Conservation (phyloP, 2,329 filamentous ascomycete species). For the Claviceps digitariae region DNA sequence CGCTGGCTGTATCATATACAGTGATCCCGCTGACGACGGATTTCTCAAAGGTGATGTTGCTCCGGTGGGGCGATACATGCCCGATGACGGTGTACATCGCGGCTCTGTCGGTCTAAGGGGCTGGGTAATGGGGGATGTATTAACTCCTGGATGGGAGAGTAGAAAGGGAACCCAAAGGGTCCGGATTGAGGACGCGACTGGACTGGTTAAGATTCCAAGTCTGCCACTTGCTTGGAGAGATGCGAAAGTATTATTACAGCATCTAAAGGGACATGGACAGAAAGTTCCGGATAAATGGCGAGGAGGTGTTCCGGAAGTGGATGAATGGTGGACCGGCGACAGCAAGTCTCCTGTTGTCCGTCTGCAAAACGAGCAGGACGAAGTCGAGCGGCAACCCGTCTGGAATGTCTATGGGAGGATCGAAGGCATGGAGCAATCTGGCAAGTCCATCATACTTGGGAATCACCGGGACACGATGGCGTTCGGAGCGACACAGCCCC, state of each 20-base stretch:
- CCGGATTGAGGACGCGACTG: conserved; percentile 54
- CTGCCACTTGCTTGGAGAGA: conserved; percentile 83
- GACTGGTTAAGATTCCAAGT: conserved; percentile 73
- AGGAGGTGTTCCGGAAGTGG: conserved; percentile 61
- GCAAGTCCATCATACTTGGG: conserved; percentile 78
- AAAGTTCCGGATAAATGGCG: conserved; percentile 57
- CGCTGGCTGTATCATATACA: conserved; percentile 81
- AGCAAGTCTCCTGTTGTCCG: conserved; percentile 61
- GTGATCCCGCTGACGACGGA: conserved; percentile 75
- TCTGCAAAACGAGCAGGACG: conserved; percentile 77
- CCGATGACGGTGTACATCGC: conserved; percentile 68
- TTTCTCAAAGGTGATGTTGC: conserved; percentile 59
- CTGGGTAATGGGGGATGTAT: conserved; percentile 78
- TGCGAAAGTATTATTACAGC: conserved; percentile 64
- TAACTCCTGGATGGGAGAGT: conserved; percentile 78
- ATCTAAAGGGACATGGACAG: conserved; percentile 61
- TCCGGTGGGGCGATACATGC: conserved; percentile 68
- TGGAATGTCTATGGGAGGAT: conserved; percentile 88
- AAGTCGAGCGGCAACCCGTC: conserved; percentile 67
- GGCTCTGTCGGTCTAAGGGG: conserved; percentile 69
- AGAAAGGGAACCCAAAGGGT: conserved; percentile 52
- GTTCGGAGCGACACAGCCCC: conserved; percentile 74
- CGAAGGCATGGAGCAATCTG: conserved; percentile 65
- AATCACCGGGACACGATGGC: conserved; percentile 92
- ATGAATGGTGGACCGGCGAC: conserved; percentile 77